Evolutionary conservation across 352 stramenopile species (phyloP).

Genomic region (Globisporangium cederbergense): DNA sequence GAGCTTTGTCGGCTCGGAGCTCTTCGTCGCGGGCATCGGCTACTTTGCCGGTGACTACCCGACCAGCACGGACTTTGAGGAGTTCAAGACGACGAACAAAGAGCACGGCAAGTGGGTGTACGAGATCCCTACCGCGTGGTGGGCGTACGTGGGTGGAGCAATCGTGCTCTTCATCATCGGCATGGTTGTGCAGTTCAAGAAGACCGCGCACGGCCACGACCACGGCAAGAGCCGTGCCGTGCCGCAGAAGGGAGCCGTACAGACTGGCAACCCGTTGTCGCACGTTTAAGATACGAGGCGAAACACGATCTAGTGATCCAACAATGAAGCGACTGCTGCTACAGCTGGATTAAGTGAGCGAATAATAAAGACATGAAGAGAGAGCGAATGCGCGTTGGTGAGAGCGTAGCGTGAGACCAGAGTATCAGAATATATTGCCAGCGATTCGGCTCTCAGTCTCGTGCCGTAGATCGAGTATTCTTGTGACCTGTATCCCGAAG

Average conservation of each 20-base stretch:
- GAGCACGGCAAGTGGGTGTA: constrained; percentile 49
- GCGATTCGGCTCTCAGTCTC: neutral
- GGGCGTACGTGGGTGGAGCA: constrained; percentile 64
- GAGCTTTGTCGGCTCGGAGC: constrained; percentile 39
- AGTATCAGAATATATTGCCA: neutral
- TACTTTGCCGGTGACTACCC: constrained; percentile 61
- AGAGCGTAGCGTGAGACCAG: neutral
- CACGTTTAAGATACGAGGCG: neutral
- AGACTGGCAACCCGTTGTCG: constrained; percentile 11
- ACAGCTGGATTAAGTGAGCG: neutral
- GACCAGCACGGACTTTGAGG: constrained; percentile 41
- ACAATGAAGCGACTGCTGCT: neutral
- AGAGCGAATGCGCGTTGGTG: neutral
- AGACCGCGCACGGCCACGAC: constrained; percentile 51
- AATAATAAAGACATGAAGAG: neutral
- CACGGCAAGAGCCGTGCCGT: constrained; percentile 34
- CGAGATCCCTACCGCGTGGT: constrained; percentile 65
- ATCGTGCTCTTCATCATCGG: constrained; percentile 56
- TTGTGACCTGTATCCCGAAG: too few species aligned
- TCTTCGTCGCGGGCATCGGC: constrained; percentile 43
- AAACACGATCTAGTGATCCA: neutral
- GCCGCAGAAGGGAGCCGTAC: constrained; percentile 7
- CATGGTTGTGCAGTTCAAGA: constrained; percentile 56
- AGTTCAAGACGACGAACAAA: constrained; percentile 23
- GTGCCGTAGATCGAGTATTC: neutral